Evolutionary conservation across 441 rosid species (phyloP), one percentile per base, ranked within the genome.

Genomic region (Metrosideros polymorpha): DNA sequence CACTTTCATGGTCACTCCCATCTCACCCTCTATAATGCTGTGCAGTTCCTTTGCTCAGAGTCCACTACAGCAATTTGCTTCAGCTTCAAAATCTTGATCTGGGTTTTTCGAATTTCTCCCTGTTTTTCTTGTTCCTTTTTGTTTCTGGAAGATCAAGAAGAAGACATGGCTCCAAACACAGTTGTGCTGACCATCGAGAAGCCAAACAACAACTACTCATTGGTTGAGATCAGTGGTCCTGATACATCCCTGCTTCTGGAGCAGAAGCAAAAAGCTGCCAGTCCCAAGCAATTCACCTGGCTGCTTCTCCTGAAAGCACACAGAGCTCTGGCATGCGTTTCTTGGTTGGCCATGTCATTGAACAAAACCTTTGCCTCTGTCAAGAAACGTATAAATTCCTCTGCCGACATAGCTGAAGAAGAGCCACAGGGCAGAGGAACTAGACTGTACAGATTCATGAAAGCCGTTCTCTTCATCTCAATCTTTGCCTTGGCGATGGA

Each of bases 401-500:
- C 87, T 82, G 92, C 96, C 6, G 90, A 91, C 24, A 87, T 83
- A 30, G 86, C 84, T 30, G 95, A 95, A 76, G 98, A 95, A 87
- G 96, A 93, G 89, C 93, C 92, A 0, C 93, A 89, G 66, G 92
- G 90, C 92, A 92, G 94, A 90, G 97, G 94, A n/a, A 63, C 84
- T 42, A 95, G 89, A 87, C 89, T 95, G 88, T 95, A 97, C 82
- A 93, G 92, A 88, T 91, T 97, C 87, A 93, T 97, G 91, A 95
- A 93, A 89, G 93, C 88, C 45, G 92, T 94, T 85, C 95, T 95
- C 57, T 87, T 89, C 24, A 88, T 95, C 49, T 94, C 99, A 53
- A 83, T 97, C 2, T 84, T 90, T 39, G 97, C 93, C 84, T 85
- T 96, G 92, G 88, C 87, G 3, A 84, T 96, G 19, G 99, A 96